phyloP scores from a whole-genome alignment of 768 basidiomycete species.

The Russula emetica region DNA sequence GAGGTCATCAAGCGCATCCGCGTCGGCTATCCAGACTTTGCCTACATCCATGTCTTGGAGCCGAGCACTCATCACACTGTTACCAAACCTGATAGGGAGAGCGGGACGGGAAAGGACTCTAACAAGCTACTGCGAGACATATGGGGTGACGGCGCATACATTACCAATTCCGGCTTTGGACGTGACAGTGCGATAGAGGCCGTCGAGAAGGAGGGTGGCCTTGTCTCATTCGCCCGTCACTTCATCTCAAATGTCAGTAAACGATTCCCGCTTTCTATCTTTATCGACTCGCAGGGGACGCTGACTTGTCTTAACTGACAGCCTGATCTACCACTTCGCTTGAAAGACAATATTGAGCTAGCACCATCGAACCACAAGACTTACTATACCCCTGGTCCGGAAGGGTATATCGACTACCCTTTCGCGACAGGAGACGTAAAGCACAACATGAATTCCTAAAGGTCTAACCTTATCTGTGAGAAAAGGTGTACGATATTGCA shows the following conservation, averaged over 20 bases:
- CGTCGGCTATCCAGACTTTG: conserved; percentile 18
- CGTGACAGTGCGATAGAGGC: conserved; percentile 27
- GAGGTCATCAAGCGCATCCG: conserved; percentile 32
- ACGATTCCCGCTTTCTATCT: background rate
- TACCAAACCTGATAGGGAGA: background rate
- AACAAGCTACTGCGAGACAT: conserved; percentile 30
- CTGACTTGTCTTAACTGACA: background rate
- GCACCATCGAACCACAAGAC: background rate
- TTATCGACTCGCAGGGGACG: background rate
- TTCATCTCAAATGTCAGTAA: conserved; percentile 23
- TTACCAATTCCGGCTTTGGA: conserved; percentile 30
- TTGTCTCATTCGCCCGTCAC: conserved; percentile 18
- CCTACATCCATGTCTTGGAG: conserved; percentile 36
- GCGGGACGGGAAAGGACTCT: conserved; percentile 1
- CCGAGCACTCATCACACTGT: conserved; percentile 9
- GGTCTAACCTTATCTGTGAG: background rate
- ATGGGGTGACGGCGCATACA: conserved; percentile 29
- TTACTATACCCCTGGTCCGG: conserved; percentile 1
- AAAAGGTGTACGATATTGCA: no score
- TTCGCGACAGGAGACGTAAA: conserved; percentile 8
- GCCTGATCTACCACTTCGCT: conserved; percentile 28
- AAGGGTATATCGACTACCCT: conserved; percentile 29
- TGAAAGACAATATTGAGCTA: conserved; percentile 8
- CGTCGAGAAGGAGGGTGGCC: conserved; percentile 22
- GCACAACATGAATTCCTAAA: background rate